Evolutionary conservation across 805 yeast species (phyloP).

Genomic region (Maudiozyma serrabonitensis): DNA sequence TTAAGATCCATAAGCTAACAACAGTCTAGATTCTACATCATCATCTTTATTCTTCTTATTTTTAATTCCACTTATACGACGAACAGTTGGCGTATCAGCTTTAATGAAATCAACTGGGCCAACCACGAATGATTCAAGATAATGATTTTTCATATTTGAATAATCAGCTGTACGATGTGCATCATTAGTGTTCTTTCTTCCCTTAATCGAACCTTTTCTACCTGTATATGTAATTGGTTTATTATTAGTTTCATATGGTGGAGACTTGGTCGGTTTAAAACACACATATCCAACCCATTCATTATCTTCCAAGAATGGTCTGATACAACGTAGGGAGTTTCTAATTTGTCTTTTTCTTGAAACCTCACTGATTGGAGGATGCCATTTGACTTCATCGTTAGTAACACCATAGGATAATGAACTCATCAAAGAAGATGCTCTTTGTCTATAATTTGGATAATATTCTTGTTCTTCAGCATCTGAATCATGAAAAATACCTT

Average conservation of each 20-base stretch:
- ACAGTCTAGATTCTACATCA: background rate
- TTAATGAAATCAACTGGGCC: slow-evolving; percentile 23
- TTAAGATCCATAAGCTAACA: background rate
- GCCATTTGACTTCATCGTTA: slow-evolving; percentile 36
- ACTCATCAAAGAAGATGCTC: slow-evolving; percentile 21
- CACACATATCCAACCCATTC: slow-evolving; percentile 42
- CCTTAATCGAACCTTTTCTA: background rate
- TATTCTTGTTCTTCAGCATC: slow-evolving; percentile 19
- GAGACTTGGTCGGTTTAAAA: slow-evolving; percentile 25
- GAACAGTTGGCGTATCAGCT: slow-evolving; percentile 4
- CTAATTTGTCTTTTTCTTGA: slow-evolving; percentile 36
- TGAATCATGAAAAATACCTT: slow-evolving; percentile 22
- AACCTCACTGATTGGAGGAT: slow-evolving; percentile 33
- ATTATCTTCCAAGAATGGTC: slow-evolving; percentile 42
- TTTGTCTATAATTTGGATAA: background rate
- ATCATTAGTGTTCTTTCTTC: background rate
- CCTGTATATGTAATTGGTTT: slow-evolving; percentile 7
- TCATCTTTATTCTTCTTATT: background rate
- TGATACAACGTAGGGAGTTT: slow-evolving; percentile 49
- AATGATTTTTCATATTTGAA: slow-evolving; percentile 15
- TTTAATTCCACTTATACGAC: background rate
- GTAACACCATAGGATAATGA: slow-evolving; percentile 17
- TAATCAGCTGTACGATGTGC: background rate
- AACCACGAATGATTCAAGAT: slow-evolving; percentile 20
- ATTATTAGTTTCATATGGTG: slow-evolving; percentile 18